A percentile compares a stretch with the other conserved stretches of the same genome.
These are phyloP conservation scores for Sporothrix luriei DNA, from an alignment of 2,329 filamentous ascomycete species.

Conservation along the genomic window DNA sequence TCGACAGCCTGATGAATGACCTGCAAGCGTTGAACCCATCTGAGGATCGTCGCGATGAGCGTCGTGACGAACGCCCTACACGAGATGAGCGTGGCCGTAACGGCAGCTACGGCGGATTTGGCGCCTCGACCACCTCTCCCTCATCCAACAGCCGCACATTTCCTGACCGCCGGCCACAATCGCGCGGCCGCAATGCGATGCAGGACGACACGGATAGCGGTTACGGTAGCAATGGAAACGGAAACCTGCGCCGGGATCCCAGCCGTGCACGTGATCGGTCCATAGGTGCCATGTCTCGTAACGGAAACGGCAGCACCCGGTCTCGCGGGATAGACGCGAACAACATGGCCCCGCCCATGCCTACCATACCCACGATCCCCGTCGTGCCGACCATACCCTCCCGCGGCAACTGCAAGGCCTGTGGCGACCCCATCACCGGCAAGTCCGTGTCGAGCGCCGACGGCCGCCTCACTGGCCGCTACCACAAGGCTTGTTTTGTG, in stretches of 20 bases:
- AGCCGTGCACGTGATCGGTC: conserved; percentile 23
- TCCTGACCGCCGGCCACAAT: conserved; percentile 31
- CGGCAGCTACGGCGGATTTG: background rate
- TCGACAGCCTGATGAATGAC: conserved; percentile 60
- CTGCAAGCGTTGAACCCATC: conserved; percentile 52
- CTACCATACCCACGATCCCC: conserved; percentile 32
- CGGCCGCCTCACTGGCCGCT: conserved; percentile 85
- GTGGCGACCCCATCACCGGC: conserved; percentile 73
- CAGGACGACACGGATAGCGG: background rate
- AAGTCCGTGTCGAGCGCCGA: conserved; percentile 95
- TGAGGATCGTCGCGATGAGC: conserved; percentile 32
- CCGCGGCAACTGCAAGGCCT: conserved; percentile 82
- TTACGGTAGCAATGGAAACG: background rate
- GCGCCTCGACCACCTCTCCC: background rate
- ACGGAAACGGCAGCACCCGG: conserved; percentile 34
- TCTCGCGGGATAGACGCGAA: conserved; percentile 47
- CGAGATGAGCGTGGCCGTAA: conserved; percentile 22
- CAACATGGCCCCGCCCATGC: conserved; percentile 23
- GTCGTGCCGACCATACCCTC: conserved; percentile 43
- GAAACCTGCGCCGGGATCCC: background rate
- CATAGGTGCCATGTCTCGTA: background rate
- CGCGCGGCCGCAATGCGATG: conserved; percentile 26
- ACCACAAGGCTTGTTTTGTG: conserved; percentile 93
- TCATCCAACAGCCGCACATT: conserved; percentile 22
- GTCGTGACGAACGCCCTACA: background rate